These are phyloP conservation scores for Rhodofomes roseus DNA, from an alignment of 1,284 basidiomycete genomes.

Conservation along the genomic window DNA sequence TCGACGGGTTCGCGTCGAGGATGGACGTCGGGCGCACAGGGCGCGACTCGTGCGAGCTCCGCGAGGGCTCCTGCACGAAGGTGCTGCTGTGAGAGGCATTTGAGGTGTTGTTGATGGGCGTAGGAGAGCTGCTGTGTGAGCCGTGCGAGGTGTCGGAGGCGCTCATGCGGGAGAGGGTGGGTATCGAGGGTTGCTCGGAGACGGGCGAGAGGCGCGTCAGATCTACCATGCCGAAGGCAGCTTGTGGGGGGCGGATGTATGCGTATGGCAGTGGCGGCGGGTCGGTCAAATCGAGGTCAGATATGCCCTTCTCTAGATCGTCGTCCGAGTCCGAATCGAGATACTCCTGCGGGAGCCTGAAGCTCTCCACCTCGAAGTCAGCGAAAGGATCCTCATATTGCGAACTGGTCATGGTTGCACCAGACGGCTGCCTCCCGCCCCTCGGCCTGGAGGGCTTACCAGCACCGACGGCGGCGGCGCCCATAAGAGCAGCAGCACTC, in stretches of 20 bases:
- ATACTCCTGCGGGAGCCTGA: constrained; percentile 21
- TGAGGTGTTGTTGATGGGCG: background rate
- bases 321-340: constrained; percentile 23
- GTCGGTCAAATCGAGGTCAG: constrained; percentile 21
- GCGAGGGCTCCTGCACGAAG: constrained; percentile 13
- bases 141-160: constrained; percentile 20
- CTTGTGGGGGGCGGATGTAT: constrained; percentile 21
- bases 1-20: constrained; percentile 34
- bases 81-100: constrained; percentile 8
- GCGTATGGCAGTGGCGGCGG: constrained; percentile 26
- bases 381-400: constrained; percentile 48
- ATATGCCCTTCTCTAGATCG: background rate
- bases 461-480: constrained; percentile 24
- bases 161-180: constrained; percentile 18
- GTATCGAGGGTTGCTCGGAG: constrained; percentile 24
- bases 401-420: constrained; percentile 31
- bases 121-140: constrained; percentile 3
- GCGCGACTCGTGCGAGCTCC: constrained; percentile 25
- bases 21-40: constrained; percentile 34
- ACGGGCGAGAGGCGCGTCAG: constrained; percentile 27
- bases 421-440: constrained; percentile 36
- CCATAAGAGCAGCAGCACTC: constrained; percentile 31
- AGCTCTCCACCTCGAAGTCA: constrained; percentile 40
- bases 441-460: constrained; percentile 25
- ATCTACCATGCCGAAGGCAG: constrained; percentile 19